phyloP scores from a whole-genome alignment of 2,329 filamentous ascomycete genomes.

The Aureobasidium sp. region DNA sequence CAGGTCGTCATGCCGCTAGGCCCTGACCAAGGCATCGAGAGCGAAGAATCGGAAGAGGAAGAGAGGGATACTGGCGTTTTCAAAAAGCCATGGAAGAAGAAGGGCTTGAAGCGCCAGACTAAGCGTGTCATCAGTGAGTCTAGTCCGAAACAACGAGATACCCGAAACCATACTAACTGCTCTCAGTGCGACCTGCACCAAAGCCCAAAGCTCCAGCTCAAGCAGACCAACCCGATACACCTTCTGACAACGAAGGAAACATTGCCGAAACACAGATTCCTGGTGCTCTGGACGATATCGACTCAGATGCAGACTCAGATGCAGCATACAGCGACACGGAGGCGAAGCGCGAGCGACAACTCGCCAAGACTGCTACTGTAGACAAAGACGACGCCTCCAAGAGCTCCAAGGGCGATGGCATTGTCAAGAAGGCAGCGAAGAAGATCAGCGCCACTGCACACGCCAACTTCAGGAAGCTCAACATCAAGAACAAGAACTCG shows the following conservation, averaged over 20 bases:
- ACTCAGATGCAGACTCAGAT: slow-evolving; percentile 3
- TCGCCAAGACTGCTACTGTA: slow-evolving; percentile 4
- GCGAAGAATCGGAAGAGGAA: slow-evolving; percentile 49
- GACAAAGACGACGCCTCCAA: slow-evolving; percentile 19
- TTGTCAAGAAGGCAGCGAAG: slow-evolving; percentile 30
- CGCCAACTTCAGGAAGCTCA: slow-evolving; percentile 40
- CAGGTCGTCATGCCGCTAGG: slow-evolving; percentile 37
- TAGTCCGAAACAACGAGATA: neutral
- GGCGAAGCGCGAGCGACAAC: neutral
- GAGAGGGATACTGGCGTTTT: slow-evolving; percentile 46
- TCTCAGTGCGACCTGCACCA: slow-evolving; percentile 21
- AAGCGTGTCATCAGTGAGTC: slow-evolving; percentile 48
- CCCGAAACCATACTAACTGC: neutral
- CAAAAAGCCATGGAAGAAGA: slow-evolving; percentile 66
- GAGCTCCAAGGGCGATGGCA: slow-evolving; percentile 11
- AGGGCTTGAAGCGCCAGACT: slow-evolving; percentile 72
- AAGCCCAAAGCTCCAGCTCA: slow-evolving; percentile 20
- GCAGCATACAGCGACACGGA: slow-evolving; percentile 12
- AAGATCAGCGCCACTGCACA: slow-evolving; percentile 40
- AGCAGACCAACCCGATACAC: neutral
- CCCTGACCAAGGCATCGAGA: slow-evolving; percentile 36
- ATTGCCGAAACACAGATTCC: slow-evolving; percentile 12
- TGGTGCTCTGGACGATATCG: neutral
- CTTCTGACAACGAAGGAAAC: slow-evolving; percentile 2
- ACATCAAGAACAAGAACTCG: slow-evolving; percentile 42